These are phyloP conservation scores for Dictyostelium brefeldianum DNA, from an alignment of 78 protist genomes.

Conservation along the genomic window DNA sequence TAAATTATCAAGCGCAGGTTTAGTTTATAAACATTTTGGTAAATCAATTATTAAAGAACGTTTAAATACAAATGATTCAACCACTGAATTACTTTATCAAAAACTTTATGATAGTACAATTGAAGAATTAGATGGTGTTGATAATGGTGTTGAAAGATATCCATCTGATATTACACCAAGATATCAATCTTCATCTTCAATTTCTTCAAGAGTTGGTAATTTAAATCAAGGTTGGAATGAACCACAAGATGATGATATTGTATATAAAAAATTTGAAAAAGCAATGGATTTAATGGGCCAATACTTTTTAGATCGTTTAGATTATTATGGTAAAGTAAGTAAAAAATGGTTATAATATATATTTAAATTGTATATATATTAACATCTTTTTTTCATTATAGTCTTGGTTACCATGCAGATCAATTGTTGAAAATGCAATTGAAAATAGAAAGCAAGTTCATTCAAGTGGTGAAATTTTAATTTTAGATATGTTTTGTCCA, in stretches of 20 bases:
- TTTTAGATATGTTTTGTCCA: constrained; percentile 84
- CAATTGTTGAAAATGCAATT: constrained; percentile 79
- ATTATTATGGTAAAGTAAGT: constrained; percentile 41
- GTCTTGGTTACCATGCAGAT: constrained; percentile 92
- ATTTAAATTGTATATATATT: too few relatives aligned
- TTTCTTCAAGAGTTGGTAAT: constrained; percentile 74
- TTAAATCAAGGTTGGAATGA: constrained; percentile 88
- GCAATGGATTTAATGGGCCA: constrained; percentile 87
- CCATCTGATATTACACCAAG: constrained; percentile 31
- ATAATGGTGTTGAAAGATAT: constrained; percentile 90
- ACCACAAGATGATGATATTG: constrained; percentile 38
- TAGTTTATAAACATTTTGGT: constrained; percentile 92
- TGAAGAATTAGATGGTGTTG: constrained; percentile 92
- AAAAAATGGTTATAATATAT: too few relatives aligned
- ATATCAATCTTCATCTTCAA: constrained; percentile 58
- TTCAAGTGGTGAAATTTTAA: constrained; percentile 76
- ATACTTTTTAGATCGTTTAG: constrained; percentile 61
- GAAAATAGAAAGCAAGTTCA: constrained; percentile 24
- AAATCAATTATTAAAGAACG: constrained; percentile 76
- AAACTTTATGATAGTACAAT: constrained; percentile 62
- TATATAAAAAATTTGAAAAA: constrained; percentile 52
- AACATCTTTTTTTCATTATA: too few relatives aligned
- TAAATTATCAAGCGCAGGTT: constrained; percentile 84
- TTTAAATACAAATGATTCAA: constrained; percentile 41
- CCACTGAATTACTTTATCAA: constrained; percentile 54